These are phyloP conservation scores for Pestalotiopsis sp. DNA, from an alignment of 2,329 filamentous ascomycete species.

Conservation along the genomic window DNA sequence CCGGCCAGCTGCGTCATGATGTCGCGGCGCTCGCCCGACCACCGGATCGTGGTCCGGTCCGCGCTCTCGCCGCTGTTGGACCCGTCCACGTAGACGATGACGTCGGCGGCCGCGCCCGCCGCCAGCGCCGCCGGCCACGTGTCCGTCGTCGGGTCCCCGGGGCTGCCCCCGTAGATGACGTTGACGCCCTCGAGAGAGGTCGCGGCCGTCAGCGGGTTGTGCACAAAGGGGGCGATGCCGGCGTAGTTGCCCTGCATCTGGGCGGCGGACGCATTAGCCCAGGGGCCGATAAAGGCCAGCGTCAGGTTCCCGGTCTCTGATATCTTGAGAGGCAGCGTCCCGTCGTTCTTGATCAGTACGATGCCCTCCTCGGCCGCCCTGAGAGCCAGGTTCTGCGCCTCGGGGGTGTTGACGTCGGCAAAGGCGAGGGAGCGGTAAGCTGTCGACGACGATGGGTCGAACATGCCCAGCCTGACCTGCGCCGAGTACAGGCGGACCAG, in stretches of 20 bases:
- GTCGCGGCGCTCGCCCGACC: slow-evolving; percentile 53
- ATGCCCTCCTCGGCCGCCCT: slow-evolving; percentile 28
- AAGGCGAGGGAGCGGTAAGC: slow-evolving; percentile 25
- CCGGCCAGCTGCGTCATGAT: slow-evolving; percentile 44
- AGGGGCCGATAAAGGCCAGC: slow-evolving; percentile 24
- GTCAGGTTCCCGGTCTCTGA: slow-evolving; percentile 22
- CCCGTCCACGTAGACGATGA: slow-evolving; percentile 59
- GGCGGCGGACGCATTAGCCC: slow-evolving; percentile 28
- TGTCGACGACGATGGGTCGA: slow-evolving; percentile 28
- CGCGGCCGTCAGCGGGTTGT: slow-evolving; percentile 56
- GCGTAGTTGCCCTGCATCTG: slow-evolving; percentile 39
- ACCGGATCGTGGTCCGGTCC: slow-evolving; percentile 53
- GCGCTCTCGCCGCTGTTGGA: slow-evolving; percentile 50
- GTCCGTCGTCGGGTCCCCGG: slow-evolving; percentile 29
- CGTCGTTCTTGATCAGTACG: slow-evolving; percentile 30
- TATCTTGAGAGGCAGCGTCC: slow-evolving; percentile 23
- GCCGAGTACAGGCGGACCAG: slow-evolving; percentile 31
- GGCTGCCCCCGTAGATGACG: slow-evolving; percentile 42
- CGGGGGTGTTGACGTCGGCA: slow-evolving; percentile 25
- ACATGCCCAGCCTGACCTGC: slow-evolving; percentile 32
- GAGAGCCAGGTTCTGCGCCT: slow-evolving; percentile 25
- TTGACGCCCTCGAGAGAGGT: slow-evolving; percentile 47
- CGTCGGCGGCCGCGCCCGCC: slow-evolving; percentile 46
- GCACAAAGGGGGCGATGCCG: slow-evolving; percentile 58
- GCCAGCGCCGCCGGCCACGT: slow-evolving; percentile 36